Evolutionary conservation across 768 basidiomycete species (phyloP).

Genomic region (Lactarius sanguifluus): DNA sequence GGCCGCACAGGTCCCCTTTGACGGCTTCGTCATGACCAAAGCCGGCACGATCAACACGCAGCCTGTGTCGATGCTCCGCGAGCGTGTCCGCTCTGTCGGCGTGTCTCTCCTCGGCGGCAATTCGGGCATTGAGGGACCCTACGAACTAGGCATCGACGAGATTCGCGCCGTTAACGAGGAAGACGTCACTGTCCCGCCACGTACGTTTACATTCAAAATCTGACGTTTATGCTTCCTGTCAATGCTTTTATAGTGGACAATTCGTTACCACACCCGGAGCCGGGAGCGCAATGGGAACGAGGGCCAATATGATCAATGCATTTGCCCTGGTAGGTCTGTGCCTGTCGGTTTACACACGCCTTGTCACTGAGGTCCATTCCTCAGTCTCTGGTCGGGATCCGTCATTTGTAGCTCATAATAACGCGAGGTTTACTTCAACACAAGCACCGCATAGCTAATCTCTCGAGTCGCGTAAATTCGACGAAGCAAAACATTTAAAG

Average conservation of each 20-base stretch:
- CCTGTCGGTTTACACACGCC: neutral
- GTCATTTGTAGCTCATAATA: neutral
- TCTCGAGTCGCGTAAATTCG: neutral
- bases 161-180: slow-evolving; percentile 82
- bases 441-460: neutral
- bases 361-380: neutral
- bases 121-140: slow-evolving; percentile 67
- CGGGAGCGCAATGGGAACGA: slow-evolving; percentile 9
- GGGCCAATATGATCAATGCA: slow-evolving; percentile 19
- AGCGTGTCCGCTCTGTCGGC: slow-evolving; percentile 76
- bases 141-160: slow-evolving; percentile 80
- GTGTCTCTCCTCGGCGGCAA: slow-evolving; percentile 88
- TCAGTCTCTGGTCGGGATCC: neutral
- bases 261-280: slow-evolving; percentile 5
- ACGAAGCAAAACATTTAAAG: neutral
- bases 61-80: slow-evolving; percentile 74
- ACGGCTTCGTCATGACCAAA: slow-evolving; percentile 72
- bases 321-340: neutral
- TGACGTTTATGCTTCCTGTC: slow-evolving; percentile 5
- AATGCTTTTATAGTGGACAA: slow-evolving; percentile 9
- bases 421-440: neutral
- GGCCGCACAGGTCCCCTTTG: slow-evolving; percentile 69
- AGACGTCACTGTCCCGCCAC: slow-evolving; percentile 43
- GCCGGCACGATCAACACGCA: slow-evolving; percentile 65
- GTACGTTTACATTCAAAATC: slow-evolving; percentile 31